Evolutionary conservation across 2,329 filamentous ascomycete genomes (phyloP).

Genomic region (Scedosporium aurantiacum): DNA sequence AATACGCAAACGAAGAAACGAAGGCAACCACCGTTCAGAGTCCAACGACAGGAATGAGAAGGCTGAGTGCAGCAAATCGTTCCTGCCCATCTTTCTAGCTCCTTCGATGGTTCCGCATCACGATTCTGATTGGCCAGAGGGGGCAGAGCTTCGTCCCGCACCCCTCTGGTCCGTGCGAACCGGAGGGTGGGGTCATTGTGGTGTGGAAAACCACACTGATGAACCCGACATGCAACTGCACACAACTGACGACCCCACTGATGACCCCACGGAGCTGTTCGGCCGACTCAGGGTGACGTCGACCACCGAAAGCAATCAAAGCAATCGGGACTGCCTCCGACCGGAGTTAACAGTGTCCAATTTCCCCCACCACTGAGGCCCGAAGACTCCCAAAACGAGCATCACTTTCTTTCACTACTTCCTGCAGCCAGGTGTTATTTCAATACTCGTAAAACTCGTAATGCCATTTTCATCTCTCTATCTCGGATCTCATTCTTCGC

Average conservation of each 20-base stretch:
- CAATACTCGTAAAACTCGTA: not conserved
- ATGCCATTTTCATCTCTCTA: not conserved
- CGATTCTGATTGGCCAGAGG: constrained; percentile 20
- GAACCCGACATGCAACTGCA: not conserved
- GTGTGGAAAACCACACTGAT: not conserved
- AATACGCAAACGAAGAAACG: constrained; percentile 13
- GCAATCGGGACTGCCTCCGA: not conserved
- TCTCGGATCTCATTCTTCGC: not conserved
- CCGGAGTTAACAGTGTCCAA: not conserved
- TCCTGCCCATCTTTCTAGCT: constrained; percentile 27
- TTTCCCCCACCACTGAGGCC: not conserved
- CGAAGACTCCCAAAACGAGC: not conserved
- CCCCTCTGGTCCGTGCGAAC: constrained; percentile 2
- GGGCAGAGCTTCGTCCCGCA: constrained; percentile 4
- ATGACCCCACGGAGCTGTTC: not conserved
- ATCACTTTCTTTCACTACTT: not conserved
- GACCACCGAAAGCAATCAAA: not conserved
- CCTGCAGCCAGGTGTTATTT: too few relatives aligned
- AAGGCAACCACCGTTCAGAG: constrained; percentile 16
- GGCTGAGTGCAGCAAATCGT: constrained; percentile 13
- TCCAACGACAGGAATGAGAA: constrained; percentile 4
- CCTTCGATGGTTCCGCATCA: constrained; percentile 25
- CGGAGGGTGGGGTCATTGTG: not conserved
- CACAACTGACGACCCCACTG: not conserved
- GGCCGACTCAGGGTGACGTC: not conserved